These are phyloP conservation scores for Myriosclerotinia scirpicola DNA, from an alignment of 2,329 filamentous ascomycete species.

Conservation along the genomic window DNA sequence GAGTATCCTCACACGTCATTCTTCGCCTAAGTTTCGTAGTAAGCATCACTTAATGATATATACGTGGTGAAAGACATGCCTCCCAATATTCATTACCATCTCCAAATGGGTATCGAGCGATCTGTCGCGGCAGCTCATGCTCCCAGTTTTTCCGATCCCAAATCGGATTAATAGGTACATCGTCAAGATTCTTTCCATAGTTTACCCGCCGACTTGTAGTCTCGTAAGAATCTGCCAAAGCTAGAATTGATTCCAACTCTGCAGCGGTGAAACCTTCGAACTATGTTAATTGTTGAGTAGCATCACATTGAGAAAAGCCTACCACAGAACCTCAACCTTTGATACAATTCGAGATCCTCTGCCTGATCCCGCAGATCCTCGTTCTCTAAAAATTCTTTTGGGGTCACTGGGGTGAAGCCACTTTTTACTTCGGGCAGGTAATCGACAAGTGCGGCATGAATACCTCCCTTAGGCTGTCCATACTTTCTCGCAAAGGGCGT, in stretches of 20 bases:
- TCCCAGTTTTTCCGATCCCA: neutral
- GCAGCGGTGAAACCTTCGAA: conserved; percentile 10
- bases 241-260: conserved; percentile 8
- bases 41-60: neutral
- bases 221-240: conserved; percentile 8
- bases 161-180: neutral
- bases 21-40: neutral
- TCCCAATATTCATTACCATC: conserved; percentile 17
- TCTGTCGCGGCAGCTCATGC: neutral
- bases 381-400: neutral
- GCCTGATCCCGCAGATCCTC: neutral
- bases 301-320: neutral
- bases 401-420: conserved; percentile 7
- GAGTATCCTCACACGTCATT: conserved; percentile 10
- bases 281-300: neutral
- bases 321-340: conserved; percentile 13
- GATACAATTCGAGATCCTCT: neutral
- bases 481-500: conserved; percentile 11
- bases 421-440: conserved; percentile 10
- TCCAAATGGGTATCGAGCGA: conserved; percentile 2
- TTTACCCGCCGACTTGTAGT: neutral
- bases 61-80: conserved; percentile 1
- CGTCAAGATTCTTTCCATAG: neutral
- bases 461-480: conserved; percentile 4
- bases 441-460: neutral